Conservation (phyloP, 805 yeast species). For the Sugiyamaella chiloensis region DNA sequence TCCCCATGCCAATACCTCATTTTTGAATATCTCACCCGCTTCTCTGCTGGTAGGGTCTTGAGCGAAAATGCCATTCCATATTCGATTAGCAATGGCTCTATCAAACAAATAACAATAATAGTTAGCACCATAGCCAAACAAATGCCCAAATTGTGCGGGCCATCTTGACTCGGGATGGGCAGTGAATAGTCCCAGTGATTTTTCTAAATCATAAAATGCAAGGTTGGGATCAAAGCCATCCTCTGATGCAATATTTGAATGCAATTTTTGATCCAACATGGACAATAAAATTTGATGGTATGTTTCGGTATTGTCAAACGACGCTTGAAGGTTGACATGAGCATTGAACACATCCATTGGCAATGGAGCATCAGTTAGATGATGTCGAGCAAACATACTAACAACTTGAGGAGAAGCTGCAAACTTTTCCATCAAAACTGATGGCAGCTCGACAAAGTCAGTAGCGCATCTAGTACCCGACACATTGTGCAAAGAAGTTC, state of each 20-base stretch:
- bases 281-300: slow-evolving; percentile 91
- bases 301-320: slow-evolving; percentile 66
- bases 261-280: slow-evolving; percentile 76
- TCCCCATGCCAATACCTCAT: slow-evolving; percentile 83
- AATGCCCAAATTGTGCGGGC: slow-evolving; percentile 93
- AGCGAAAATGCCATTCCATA: slow-evolving; percentile 73
- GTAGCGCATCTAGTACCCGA: slow-evolving; percentile 95
- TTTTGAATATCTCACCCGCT: slow-evolving; percentile 74
- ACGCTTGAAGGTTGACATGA: slow-evolving; percentile 50
- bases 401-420: slow-evolving; percentile 79
- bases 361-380: slow-evolving; percentile 60
- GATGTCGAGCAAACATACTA: slow-evolving; percentile 66
- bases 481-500: slow-evolving; percentile 84
- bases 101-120: slow-evolving; percentile 91
- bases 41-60: slow-evolving; percentile 64
- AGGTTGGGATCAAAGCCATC: slow-evolving; percentile 52
- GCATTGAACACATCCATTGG: slow-evolving; percentile 48
- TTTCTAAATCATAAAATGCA: slow-evolving; percentile 66
- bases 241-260: slow-evolving; percentile 38
- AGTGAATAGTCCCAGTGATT: slow-evolving; percentile 55
- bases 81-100: slow-evolving; percentile 83
- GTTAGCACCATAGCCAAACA: slow-evolving; percentile 89
- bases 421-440: slow-evolving; percentile 93
- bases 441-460: slow-evolving; percentile 94
- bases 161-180: slow-evolving; percentile 65